phyloP scores from a whole-genome alignment of 2,329 filamentous ascomycete genomes.

The Didymella exigua region DNA sequence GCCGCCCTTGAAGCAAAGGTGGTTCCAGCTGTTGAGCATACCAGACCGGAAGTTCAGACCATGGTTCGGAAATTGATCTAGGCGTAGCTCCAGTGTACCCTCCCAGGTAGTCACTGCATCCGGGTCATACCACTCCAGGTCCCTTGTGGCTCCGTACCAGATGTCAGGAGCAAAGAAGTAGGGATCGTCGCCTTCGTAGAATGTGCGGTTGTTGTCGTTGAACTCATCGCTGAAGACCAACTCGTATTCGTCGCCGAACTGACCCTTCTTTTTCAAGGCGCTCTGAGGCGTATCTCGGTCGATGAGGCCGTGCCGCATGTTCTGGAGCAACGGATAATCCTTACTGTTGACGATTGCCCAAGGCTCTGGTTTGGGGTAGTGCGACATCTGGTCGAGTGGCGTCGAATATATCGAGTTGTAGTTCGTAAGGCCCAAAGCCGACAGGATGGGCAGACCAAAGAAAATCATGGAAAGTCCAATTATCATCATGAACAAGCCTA shows the following conservation, averaged over 20 bases:
- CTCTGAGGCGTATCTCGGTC: slow-evolving; percentile 58
- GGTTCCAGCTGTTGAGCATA: slow-evolving; percentile 61
- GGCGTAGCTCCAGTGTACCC: slow-evolving; percentile 53
- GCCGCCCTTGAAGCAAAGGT: slow-evolving; percentile 61
- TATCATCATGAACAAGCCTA: slow-evolving; percentile 54
- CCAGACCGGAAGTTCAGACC: slow-evolving; percentile 55
- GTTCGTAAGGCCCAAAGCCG: slow-evolving; percentile 49
- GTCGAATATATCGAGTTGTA: slow-evolving; percentile 50
- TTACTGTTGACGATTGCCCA: slow-evolving; percentile 58
- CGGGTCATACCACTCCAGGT: slow-evolving; percentile 59
- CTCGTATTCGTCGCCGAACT: slow-evolving; percentile 54
- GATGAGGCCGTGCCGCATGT: slow-evolving; percentile 56
- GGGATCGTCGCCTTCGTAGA: slow-evolving; percentile 63
- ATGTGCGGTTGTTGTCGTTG: slow-evolving; percentile 58
- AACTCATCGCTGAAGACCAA: slow-evolving; percentile 65
- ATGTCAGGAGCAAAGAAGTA: slow-evolving; percentile 60
- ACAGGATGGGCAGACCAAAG: slow-evolving; percentile 58
- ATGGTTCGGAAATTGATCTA: slow-evolving; percentile 56
- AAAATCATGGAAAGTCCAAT: slow-evolving; percentile 58
- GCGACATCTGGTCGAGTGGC: slow-evolving; percentile 49
- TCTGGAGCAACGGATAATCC: slow-evolving; percentile 55
- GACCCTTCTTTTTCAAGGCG: slow-evolving; percentile 53
- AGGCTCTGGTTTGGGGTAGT: slow-evolving; percentile 32
- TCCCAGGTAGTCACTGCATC: slow-evolving; percentile 58
- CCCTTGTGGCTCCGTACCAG: slow-evolving; percentile 61